Evolutionary conservation across 2,329 filamentous ascomycete genomes (phyloP).

Genomic region (Apiospora kogelbergensis): DNA sequence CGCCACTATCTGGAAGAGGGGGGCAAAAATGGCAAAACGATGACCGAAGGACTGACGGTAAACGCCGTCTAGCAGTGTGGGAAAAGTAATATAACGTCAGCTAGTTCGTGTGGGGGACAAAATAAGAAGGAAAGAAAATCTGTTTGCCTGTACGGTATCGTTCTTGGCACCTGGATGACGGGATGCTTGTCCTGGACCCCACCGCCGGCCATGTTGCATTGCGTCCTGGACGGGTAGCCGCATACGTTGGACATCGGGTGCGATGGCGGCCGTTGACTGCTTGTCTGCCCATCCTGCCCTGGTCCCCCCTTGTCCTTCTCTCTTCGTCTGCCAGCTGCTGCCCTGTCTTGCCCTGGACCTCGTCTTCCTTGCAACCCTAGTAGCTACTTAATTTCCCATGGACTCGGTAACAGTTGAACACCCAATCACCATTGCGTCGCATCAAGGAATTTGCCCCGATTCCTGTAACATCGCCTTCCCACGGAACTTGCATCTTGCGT

Average conservation of each 20-base stretch:
- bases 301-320: background rate
- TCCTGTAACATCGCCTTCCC: background rate
- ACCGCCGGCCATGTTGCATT: background rate
- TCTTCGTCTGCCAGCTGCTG: background rate
- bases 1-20: background rate
- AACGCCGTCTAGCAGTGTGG: background rate
- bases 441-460: background rate
- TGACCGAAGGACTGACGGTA: background rate
- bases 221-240: constrained; percentile 7
- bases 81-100: constrained; percentile 4
- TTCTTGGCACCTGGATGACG: background rate
- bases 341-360: background rate
- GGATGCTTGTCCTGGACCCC: background rate
- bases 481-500: constrained; percentile 1
- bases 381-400: background rate
- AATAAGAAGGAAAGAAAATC: background rate
- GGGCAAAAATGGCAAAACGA: background rate
- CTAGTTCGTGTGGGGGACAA: background rate
- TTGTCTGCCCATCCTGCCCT: background rate
- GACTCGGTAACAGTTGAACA: background rate
- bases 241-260: constrained; percentile 9
- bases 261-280: constrained; percentile 8
- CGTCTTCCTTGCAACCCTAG: background rate
- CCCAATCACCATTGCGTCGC: background rate
- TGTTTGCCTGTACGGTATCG: background rate